phyloP scores from a whole-genome alignment of 148 eudicot genomes.

The Chenopodium berlandieri region DNA sequence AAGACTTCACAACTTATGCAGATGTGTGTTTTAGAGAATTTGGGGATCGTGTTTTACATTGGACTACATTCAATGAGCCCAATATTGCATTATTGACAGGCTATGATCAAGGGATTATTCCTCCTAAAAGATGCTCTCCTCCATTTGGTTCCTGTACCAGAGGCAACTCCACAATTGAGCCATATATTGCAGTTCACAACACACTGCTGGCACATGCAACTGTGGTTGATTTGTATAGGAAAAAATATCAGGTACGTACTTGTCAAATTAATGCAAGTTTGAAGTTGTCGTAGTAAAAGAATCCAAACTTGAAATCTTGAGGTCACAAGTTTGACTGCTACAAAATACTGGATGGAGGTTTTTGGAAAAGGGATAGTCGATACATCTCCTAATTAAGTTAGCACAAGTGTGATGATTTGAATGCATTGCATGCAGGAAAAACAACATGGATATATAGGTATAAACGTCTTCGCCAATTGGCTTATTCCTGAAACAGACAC shows the following conservation, averaged over 20 bases:
- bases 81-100: background rate
- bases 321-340: too few relatives aligned
- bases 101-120: too few relatives aligned
- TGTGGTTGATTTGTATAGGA: background rate
- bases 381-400: too few relatives aligned
- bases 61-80: background rate
- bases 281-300: too few relatives aligned
- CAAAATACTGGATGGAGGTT: too few relatives aligned
- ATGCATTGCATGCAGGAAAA: background rate
- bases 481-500: background rate
- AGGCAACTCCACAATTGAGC: background rate
- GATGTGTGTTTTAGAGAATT: background rate
- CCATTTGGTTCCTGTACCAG: too few relatives aligned
- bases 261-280: too few relatives aligned
- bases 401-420: too few relatives aligned
- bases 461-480: background rate
- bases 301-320: too few relatives aligned
- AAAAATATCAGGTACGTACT: background rate
- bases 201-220: background rate
- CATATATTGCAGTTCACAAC: background rate
- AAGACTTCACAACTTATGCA: background rate
- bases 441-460: slow-evolving; percentile 5
- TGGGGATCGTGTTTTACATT: background rate
- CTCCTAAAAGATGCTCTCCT: too few relatives aligned
- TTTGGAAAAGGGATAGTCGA: too few relatives aligned